Percentiles rank a stretch among this genome's conserved stretches.
These are phyloP conservation scores for Pythium oligandrum DNA, from an alignment of 352 stramenopile species.

Conservation along the genomic window DNA sequence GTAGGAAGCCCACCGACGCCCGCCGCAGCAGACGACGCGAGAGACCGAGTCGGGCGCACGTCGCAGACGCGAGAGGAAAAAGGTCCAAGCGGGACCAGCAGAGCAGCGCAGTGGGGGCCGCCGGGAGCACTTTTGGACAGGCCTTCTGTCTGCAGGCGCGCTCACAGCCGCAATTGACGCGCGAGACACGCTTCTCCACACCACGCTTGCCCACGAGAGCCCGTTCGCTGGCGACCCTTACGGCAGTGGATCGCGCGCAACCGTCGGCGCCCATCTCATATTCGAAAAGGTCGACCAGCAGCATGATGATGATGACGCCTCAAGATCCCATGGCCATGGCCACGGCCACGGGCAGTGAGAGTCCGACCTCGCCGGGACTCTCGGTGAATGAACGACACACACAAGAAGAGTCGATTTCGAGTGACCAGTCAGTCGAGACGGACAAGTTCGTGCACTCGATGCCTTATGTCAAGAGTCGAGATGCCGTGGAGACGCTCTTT, in stretches of 20 bases:
- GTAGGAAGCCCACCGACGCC: too few relatives aligned
- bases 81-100: too few relatives aligned
- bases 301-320: too few relatives aligned
- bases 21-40: too few relatives aligned
- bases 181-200: slow-evolving; percentile 4
- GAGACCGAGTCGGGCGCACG: too few relatives aligned
- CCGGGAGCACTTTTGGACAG: slow-evolving; percentile 6
- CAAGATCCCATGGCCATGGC: too few relatives aligned
- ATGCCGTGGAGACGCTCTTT: slow-evolving; percentile 25
- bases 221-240: neutral
- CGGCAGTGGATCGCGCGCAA: too few relatives aligned
- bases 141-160: slow-evolving; percentile 12
- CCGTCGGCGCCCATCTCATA: too few relatives aligned
- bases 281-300: too few relatives aligned
- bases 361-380: neutral
- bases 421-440: neutral
- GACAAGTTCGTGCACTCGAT: slow-evolving; percentile 49
- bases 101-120: slow-evolving; percentile 8
- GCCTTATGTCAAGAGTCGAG: slow-evolving; percentile 61
- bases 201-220: neutral
- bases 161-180: neutral
- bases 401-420: neutral
- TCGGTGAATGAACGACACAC: slow-evolving; percentile 4
- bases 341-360: too few relatives aligned
- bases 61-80: too few relatives aligned